phyloP scores from a whole-genome alignment of 129 eudicot genomes.

The Lactuca sativa region DNA sequence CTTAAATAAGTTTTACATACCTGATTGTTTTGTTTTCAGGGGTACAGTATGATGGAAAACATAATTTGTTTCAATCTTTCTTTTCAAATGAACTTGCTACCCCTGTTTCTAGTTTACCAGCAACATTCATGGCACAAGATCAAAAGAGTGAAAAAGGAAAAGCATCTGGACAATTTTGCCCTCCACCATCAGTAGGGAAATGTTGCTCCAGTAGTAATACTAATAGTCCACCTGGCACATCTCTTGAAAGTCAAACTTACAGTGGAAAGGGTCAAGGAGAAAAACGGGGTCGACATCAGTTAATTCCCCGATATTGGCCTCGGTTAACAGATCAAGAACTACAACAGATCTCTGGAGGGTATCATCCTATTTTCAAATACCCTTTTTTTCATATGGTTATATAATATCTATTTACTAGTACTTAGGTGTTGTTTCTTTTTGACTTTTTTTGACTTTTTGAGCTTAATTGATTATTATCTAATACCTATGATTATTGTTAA shows the following conservation, averaged over 20 bases:
- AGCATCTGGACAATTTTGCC: conserved; percentile 28
- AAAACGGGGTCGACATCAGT: conserved; percentile 41
- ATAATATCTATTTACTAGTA: not conserved
- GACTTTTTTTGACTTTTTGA: too few relatives aligned
- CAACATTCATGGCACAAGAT: conserved; percentile 34
- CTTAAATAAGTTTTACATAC: conserved; percentile 8
- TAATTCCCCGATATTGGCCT: conserved; percentile 54
- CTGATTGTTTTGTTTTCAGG: conserved; percentile 41
- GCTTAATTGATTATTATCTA: too few relatives aligned
- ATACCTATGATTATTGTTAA: too few relatives aligned
- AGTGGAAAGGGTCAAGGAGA: conserved; percentile 45
- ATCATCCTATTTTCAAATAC: conserved; percentile 54
- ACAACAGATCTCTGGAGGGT: conserved; percentile 63
- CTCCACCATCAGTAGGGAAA: conserved; percentile 36
- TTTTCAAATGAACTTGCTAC: conserved; percentile 32
- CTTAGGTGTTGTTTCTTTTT: not conserved
- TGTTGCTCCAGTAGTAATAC: conserved; percentile 20
- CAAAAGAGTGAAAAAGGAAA: conserved; percentile 36
- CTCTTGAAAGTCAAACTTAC: conserved; percentile 43
- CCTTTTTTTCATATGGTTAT: not conserved
- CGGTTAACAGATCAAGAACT: conserved; percentile 64
- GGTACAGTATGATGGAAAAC: conserved; percentile 42
- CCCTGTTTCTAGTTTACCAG: conserved; percentile 36
- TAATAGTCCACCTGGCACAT: conserved; percentile 38
- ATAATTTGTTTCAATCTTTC: conserved; percentile 29